A percentile compares a stretch with the other conserved stretches of the same genome.
phyloP scores from a whole-genome alignment of 2,329 filamentous ascomycete species.

The Bipolaris cookei region DNA sequence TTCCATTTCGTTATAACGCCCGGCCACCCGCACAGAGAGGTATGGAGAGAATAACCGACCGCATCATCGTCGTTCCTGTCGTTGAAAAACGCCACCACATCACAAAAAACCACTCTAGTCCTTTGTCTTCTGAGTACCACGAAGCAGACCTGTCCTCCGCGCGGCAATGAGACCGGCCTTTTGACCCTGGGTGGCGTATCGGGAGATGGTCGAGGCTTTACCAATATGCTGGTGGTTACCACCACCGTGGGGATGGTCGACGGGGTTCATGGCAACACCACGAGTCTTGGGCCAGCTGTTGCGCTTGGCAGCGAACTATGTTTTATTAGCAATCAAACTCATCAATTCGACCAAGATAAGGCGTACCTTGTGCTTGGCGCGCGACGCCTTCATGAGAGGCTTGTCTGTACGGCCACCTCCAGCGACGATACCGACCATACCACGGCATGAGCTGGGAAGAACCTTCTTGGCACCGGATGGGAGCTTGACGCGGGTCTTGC shows the following conservation, averaged over 20 bases:
- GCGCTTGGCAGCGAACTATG: slow-evolving; percentile 94
- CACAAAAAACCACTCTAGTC: slow-evolving; percentile 59
- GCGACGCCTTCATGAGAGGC: slow-evolving; percentile 98
- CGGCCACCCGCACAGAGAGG: slow-evolving; percentile 46
- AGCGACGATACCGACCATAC: slow-evolving; percentile 99
- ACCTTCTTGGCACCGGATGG: slow-evolving; percentile 99
- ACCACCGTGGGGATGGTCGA: slow-evolving; percentile 81
- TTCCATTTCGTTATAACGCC: slow-evolving; percentile 47
- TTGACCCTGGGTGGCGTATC: slow-evolving; percentile 97
- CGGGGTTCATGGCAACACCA: slow-evolving; percentile 99
- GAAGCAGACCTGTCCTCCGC: slow-evolving; percentile 98
- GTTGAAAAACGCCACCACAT: slow-evolving; percentile 36
- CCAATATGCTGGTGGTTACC: slow-evolving; percentile 99
- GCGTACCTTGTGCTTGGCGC: slow-evolving; percentile 88
- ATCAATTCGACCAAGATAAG: neutral
- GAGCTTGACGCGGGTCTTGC: slow-evolving; percentile 99
- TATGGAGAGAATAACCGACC: slow-evolving; percentile 48
- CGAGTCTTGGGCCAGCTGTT: slow-evolving; percentile 99
- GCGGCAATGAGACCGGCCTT: slow-evolving; percentile 99
- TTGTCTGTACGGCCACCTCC: slow-evolving; percentile 99
- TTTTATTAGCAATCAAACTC: slow-evolving; percentile 11
- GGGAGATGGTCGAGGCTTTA: slow-evolving; percentile 99
- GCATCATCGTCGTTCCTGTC: slow-evolving; percentile 40
- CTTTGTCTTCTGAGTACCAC: slow-evolving; percentile 99
- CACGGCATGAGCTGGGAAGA: slow-evolving; percentile 86